These are phyloP conservation scores for Bipolaris bicolor DNA, from an alignment of 2,329 filamentous ascomycete species.

Conservation along the genomic window DNA sequence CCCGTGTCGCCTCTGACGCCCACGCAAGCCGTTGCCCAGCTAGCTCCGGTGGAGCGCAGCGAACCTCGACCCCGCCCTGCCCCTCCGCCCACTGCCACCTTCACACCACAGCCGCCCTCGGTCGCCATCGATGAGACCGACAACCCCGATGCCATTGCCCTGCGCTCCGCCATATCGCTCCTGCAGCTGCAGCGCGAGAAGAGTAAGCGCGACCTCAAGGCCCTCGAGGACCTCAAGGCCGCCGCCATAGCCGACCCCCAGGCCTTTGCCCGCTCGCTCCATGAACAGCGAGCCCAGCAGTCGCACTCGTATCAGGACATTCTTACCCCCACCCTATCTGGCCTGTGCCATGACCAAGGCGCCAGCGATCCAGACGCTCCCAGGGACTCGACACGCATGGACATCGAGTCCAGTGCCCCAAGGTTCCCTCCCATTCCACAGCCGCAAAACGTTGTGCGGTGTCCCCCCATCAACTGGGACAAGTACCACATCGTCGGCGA, in stretches of 20 bases:
- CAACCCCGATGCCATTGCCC: constrained; percentile 86
- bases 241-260: constrained; percentile 74
- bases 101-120: constrained; percentile 52
- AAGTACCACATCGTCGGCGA: constrained; percentile 92
- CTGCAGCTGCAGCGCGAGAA: constrained; percentile 84
- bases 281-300: constrained; percentile 59
- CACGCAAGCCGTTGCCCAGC: constrained; percentile 42
- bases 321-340: constrained; percentile 48
- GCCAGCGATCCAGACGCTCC: constrained; percentile 27
- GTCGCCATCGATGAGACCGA: constrained; percentile 56
- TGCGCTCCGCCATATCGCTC: constrained; percentile 83
- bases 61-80: constrained; percentile 35
- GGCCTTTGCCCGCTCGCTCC: constrained; percentile 72
- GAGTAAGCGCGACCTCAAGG: constrained; percentile 75
- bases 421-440: constrained; percentile 71
- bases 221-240: constrained; percentile 71
- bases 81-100: constrained; percentile 42
- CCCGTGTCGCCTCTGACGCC: constrained; percentile 52
- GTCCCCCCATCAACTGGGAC: constrained; percentile 90
- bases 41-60: constrained; percentile 38
- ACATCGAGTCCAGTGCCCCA: constrained; percentile 17
- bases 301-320: constrained; percentile 37
- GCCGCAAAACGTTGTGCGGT: constrained; percentile 82
- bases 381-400: constrained; percentile 38
- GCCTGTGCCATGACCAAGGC: constrained; percentile 36